A percentile compares a stretch with the other conserved stretches of the same genome.
These are phyloP conservation scores for Hypoxylon sp. DNA, from an alignment of 2,329 filamentous ascomycete species.

Conservation along the genomic window DNA sequence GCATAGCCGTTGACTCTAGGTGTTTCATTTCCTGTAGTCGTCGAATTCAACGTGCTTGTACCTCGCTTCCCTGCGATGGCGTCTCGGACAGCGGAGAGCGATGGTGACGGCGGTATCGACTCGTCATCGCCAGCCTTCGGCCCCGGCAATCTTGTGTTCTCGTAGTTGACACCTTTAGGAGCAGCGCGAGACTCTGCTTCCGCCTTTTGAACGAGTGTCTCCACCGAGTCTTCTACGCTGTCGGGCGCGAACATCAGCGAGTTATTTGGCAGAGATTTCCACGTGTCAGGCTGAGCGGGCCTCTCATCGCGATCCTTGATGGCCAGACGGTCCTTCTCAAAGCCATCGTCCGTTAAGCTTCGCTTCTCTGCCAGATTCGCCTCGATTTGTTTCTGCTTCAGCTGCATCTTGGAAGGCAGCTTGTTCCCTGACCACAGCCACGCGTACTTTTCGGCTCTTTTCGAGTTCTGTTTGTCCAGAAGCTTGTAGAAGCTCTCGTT, in stretches of 20 bases:
- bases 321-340: slow-evolving; percentile 64
- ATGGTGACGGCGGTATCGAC: slow-evolving; percentile 76
- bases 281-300: slow-evolving; percentile 78
- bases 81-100: slow-evolving; percentile 82
- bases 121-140: slow-evolving; percentile 50
- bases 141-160: slow-evolving; percentile 80
- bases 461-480: slow-evolving; percentile 88
- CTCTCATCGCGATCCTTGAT: slow-evolving; percentile 74
- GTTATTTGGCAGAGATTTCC: slow-evolving; percentile 80
- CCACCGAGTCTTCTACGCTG: slow-evolving; percentile 63
- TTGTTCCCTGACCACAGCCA: slow-evolving; percentile 93
- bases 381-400: slow-evolving; percentile 70
- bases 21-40: slow-evolving; percentile 73
- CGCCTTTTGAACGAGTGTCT: slow-evolving; percentile 72
- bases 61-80: slow-evolving; percentile 79
- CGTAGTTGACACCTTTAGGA: slow-evolving; percentile 79
- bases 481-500: slow-evolving; percentile 96
- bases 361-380: slow-evolving; percentile 57
- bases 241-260: slow-evolving; percentile 85
- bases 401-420: slow-evolving; percentile 79
- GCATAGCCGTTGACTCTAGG: slow-evolving; percentile 92
- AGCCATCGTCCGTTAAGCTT: slow-evolving; percentile 64
- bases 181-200: slow-evolving; percentile 76
- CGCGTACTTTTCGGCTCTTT: slow-evolving; percentile 81
- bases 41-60: slow-evolving; percentile 67